Conservation (phyloP, 345 rosid species). For the Eucalyptus decipiens region DNA sequence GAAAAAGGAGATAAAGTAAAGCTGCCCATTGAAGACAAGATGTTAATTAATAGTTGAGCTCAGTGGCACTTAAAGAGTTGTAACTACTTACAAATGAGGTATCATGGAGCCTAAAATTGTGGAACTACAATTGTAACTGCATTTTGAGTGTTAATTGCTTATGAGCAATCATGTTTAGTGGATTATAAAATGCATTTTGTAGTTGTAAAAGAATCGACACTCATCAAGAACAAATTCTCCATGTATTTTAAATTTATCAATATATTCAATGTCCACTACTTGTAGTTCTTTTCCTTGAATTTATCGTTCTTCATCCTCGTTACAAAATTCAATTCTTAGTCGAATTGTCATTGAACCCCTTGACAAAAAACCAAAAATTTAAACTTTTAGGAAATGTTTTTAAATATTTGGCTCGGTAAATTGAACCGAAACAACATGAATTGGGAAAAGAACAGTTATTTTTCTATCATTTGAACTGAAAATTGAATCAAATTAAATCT, state of each 20-base stretch:
- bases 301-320: background rate
- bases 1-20: background rate
- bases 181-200: background rate
- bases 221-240: background rate
- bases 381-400: background rate
- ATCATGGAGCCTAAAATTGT: background rate
- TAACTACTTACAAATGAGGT: accelerated
- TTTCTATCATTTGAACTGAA: accelerated
- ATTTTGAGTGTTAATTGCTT: no score
- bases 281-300: background rate
- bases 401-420: accelerated
- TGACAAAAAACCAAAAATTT: background rate
- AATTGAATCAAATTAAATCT: accelerated
- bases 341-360: background rate
- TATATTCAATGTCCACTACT: background rate
- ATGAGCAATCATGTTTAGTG: background rate
- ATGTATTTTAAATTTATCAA: background rate
- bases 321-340: background rate
- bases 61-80: no score
- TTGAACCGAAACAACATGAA: accelerated
- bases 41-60: background rate
- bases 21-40: background rate
- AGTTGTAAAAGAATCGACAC: background rate
- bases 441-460: accelerated
- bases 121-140: background rate